Evolutionary conservation across 2,329 filamentous ascomycete genomes (phyloP).

Genomic region (Chrysoporthe austroafricana): DNA sequence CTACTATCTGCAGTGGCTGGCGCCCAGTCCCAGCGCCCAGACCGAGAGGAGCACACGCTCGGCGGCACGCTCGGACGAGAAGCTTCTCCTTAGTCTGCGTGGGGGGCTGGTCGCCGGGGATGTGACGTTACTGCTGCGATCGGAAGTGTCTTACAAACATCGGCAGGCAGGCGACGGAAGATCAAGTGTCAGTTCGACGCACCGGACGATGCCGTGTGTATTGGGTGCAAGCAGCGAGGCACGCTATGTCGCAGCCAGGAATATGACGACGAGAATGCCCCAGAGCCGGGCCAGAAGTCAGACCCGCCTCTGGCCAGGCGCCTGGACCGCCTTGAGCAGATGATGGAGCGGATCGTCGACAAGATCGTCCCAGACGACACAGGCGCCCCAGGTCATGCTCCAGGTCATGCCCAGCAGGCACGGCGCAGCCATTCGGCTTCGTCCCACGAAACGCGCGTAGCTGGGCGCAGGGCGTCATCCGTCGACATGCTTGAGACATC

Average conservation of each 20-base stretch:
- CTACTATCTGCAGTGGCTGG: conserved; percentile 1
- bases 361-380: conserved; percentile 37
- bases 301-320: conserved; percentile 48
- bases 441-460: conserved; percentile 28
- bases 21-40: not conserved
- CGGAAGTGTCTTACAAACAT: conserved; percentile 7
- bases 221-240: conserved; percentile 48
- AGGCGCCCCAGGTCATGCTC: not conserved
- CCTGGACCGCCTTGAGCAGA: conserved; percentile 49
- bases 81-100: too few species aligned
- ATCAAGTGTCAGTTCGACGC: conserved; percentile 50
- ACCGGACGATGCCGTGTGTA: conserved; percentile 44
- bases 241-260: conserved; percentile 51
- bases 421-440: conserved; percentile 30
- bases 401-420: conserved; percentile 25
- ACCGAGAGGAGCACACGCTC: not conserved
- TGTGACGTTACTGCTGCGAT: not conserved
- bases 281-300: conserved; percentile 32
- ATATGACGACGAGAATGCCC: conserved; percentile 42
- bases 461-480: conserved; percentile 32
- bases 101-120: too few species aligned
- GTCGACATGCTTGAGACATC: conserved; percentile 37
- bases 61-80: too few species aligned
- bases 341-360: conserved; percentile 52
- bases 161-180: conserved; percentile 48